Evolutionary conservation across 305 asterid genomes (phyloP).

Genomic region (Withania somnifera): DNA sequence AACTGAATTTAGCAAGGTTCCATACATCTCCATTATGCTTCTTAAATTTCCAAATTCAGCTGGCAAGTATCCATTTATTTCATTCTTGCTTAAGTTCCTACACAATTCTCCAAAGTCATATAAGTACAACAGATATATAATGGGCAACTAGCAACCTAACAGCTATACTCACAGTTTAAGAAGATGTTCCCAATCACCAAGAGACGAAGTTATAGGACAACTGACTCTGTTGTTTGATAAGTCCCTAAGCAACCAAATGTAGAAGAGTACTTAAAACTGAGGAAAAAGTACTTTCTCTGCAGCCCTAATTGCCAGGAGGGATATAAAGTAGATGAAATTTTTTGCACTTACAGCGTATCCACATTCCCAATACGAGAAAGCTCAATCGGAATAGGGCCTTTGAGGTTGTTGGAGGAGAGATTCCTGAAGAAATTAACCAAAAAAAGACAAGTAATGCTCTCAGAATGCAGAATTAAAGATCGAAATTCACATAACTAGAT

Average conservation of each 20-base stretch:
- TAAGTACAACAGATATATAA: not conserved
- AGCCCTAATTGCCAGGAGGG: not conserved
- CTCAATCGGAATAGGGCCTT: constrained; percentile 85
- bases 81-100: constrained; percentile 82
- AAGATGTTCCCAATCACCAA: constrained; percentile 97
- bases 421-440: constrained; percentile 32
- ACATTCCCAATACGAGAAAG: constrained; percentile 82
- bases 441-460: not conserved
- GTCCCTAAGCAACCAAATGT: constrained; percentile 40
- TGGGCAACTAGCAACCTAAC: not conserved
- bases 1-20: not conserved
- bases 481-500: not conserved
- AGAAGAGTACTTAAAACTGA: not conserved
- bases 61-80: constrained; percentile 58
- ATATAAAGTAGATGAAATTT: not conserved
- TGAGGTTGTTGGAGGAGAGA: constrained; percentile 60
- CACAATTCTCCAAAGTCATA: not conserved
- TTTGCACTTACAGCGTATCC: constrained; percentile 72
- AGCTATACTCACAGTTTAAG: constrained; percentile 56
- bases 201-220: constrained; percentile 75
- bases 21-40: constrained; percentile 92
- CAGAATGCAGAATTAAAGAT: not conserved
- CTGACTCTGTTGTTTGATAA: constrained; percentile 66
- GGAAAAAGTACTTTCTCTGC: not conserved
- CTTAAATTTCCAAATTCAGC: constrained; percentile 88